Evolutionary conservation across 176 grass and related monocot species (phyloP).

Genomic region (Carex littledalei): DNA sequence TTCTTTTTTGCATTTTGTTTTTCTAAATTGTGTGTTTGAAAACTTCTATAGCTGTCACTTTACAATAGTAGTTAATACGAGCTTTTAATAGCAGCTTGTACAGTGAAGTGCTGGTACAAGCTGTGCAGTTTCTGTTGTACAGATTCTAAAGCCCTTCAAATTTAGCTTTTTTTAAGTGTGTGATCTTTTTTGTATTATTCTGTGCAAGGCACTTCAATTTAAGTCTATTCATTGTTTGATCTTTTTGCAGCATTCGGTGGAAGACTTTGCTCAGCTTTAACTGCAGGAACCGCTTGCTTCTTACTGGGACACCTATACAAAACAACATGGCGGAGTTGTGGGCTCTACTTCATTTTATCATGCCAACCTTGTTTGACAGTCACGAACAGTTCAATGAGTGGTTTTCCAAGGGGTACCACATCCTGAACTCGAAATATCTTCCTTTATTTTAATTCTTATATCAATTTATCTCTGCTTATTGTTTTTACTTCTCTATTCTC

Average conservation of each 20-base stretch:
- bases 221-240: conserved; percentile 6
- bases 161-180: not conserved
- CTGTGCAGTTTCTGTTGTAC: not conserved
- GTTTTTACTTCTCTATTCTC: conserved; percentile 26
- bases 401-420: conserved; percentile 95
- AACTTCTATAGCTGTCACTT: conserved; percentile 6
- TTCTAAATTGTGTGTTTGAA: conserved; percentile 4
- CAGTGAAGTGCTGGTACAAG: not conserved
- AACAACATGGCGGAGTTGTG: conserved; percentile 99
- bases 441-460: conserved; percentile 28
- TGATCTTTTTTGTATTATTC: not conserved
- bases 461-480: conserved; percentile 18
- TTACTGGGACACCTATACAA: conserved; percentile 96
- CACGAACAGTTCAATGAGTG: conserved; percentile 99
- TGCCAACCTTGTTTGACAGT: conserved; percentile 99
- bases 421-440: conserved; percentile 16
- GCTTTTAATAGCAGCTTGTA: not conserved
- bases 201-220: not conserved
- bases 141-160: not conserved
- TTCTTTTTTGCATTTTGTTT: conserved; percentile 8
- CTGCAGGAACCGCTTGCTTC: conserved; percentile 98
- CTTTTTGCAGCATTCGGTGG: conserved; percentile 84
- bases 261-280: conserved; percentile 95
- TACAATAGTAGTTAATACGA: not conserved
- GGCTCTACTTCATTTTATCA: conserved; percentile 99